Evolutionary conservation across 495 filamentous ascomycete species (phyloP), one percentile per base, ranked within the genome.

Genomic region (Lasiosphaeria ovina): DNA sequence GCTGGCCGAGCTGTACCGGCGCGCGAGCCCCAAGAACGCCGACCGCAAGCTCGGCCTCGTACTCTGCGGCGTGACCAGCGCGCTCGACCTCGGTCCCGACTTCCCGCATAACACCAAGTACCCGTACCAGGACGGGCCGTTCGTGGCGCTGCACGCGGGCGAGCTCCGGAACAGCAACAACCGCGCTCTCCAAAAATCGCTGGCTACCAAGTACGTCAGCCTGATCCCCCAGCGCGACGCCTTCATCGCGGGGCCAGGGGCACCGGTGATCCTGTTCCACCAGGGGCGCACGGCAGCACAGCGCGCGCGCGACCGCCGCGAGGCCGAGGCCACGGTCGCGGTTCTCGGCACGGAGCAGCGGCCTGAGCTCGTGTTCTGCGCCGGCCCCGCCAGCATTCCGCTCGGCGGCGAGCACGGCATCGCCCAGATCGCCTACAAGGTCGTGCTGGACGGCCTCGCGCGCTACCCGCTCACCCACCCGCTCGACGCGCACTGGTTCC

Each of bases 141-240:
- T 74, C 70, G 81, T 83, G 62, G 67, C 64, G 33, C 66, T 71
- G 2, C 44, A 2, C 24, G 80, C 82, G 0, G 70, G 77, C 3
- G 69, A 81, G 50, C 75, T 82, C 40, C 71, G 84, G 4, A 59
- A 60, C 50, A 79, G 75, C 24, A 75, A 77, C 59, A 81, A 80
- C 50, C 68, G 76, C 17, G 72, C 34, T 4, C 57, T 71, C 14
- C 62, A 57, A 17, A 52, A 52, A 11, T 60, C 64, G 3, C 60
- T 71, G 6, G 62, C 69, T 4, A 62, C 54, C 38, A 71, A 71
- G 54, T 66, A 71, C 45, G 64, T 71, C 58, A 57, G 53, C 45
- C 62, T 71, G 32, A 65, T 73, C 17, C 58, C 72, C 5, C 72
- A 75, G 53, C 69, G 71, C 10, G 70, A 73, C 36, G 66, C 70